Base-by-base conservation (phyloP, 2,329 filamentous ascomycete genomes). In the Dothideomycetes sp. region DNA sequence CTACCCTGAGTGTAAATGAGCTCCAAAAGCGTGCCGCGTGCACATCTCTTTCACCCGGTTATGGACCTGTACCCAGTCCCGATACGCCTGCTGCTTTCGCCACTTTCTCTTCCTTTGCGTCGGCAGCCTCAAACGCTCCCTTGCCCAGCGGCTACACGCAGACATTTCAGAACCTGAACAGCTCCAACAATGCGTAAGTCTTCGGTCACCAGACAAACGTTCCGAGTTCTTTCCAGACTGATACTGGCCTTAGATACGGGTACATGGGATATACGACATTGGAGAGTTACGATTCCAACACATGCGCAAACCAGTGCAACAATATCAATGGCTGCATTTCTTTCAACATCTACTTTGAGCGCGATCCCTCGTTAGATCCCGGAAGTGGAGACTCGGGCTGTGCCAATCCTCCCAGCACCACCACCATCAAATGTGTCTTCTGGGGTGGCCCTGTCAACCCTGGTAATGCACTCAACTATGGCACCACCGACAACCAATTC, bases 251-350 rank as follows among this genome's bases (percentile, higher is more conserved):
- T 4, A n/a, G n/a, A n/a, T 33, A 45, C 23, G 41, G 40, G 4
- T 57, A 53, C 38, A 38, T 60, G 7, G 51, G 50, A 16, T 50
- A 48, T 32, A 35, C 46, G 1, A 43, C 44, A 7, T 41, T 60
- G 11, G 43, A 49, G 7, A 32, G 42, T 10, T 63, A 62, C 48
- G 47, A 56, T 38, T 38, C 51, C 3, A 23, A 27, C 2, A 29
- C 41, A 7, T 63, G 59, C 45, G 49, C 58, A 17, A 30, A 42
- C 2, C 44, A 49, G 12, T 54, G 51, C 44, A 34, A 53, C 32
- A 24, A 13, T 13, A 45, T 48, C 12, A 23, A 23, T 8, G 48
- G 48, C 34, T 53, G 51, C 35, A 20, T 36, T 10, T 44, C 46
- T 9, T 45, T 54, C 48, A 51, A 53, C 41, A 49, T 53, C 37